Base-by-base conservation (phyloP, 495 filamentous ascomycete genomes). In the Penicillium chermesinum region DNA sequence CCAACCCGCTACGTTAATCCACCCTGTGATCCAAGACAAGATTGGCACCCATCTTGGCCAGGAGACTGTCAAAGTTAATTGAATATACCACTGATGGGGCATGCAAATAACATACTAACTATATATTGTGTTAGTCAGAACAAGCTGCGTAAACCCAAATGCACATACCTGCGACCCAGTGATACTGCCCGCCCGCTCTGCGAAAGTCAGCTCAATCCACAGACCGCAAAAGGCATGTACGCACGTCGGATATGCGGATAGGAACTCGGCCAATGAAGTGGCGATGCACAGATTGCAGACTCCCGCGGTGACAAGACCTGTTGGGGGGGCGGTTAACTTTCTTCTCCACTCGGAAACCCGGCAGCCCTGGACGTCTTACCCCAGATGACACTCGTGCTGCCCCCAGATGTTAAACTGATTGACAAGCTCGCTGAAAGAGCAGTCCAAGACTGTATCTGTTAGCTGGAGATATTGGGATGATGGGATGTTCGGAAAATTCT, bases 1-100 rank as follows among this genome's bases (percentile, higher is more conserved):
- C 84, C 84, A 87, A 19, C 82, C 85, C 12, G 79, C 78, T 2
- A 83, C 76, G 57, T 85, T 87, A 51, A 88, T 80, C 84, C 85
- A 88, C 1, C 84, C 84, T 1, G 81, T 85, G n/a, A 81, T 71
- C 77, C 80, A 88, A 8, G 75, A 80, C 7, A 87, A 62, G 14
- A 81, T 63, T 3, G 78, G 77, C 1, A 78, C 78, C 74, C 77
- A 85, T 44, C 63, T 66, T 45, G 70, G 70, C 71, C 75, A 81
- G 17, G 72, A 68, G 25, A 85, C 66, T 70, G 13, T 34, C 2
- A 2, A 8, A 30, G 10, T 37, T 37, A 25, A 35, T 48, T 27
- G 5, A 34, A 2, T 34, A 12, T 19, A 6, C 1, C 4, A 13
- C 6, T 10, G 1, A 9, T 43, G 2, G 13, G 16, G 9, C 16